A percentile compares a stretch with the other conserved stretches of the same genome.
phyloP scores from a whole-genome alignment of 2,329 filamentous ascomycete species.

The Corniculantispora saksenae region DNA sequence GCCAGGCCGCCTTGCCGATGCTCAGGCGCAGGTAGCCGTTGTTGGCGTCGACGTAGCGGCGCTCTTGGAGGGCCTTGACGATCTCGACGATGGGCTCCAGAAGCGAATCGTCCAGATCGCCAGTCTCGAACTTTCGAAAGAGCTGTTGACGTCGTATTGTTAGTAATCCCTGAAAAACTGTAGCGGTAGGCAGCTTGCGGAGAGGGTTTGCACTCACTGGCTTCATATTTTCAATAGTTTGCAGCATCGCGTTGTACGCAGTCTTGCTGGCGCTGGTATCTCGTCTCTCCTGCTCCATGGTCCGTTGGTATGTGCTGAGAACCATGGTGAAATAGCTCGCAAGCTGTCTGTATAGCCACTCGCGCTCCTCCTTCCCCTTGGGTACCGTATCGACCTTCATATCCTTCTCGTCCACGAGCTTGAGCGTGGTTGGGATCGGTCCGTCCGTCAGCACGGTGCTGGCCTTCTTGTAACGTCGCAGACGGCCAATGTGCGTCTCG shows the following conservation, averaged over 20 bases:
- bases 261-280: constrained; percentile 77
- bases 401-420: constrained; percentile 77
- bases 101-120: constrained; percentile 75
- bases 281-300: constrained; percentile 65
- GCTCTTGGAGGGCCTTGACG: constrained; percentile 83
- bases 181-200: neutral
- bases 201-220: constrained; percentile 58
- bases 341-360: constrained; percentile 81
- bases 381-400: constrained; percentile 77
- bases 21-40: constrained; percentile 90
- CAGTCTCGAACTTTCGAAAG: constrained; percentile 85
- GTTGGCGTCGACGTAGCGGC: constrained; percentile 93
- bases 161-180: neutral
- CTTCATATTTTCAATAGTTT: constrained; percentile 83
- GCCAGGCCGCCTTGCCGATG: constrained; percentile 97
- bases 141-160: constrained; percentile 45
- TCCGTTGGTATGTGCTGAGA: constrained; percentile 81
- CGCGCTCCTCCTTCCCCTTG: constrained; percentile 63
- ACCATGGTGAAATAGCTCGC: constrained; percentile 97
- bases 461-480: constrained; percentile 71
- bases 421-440: constrained; percentile 83
- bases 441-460: constrained; percentile 65
- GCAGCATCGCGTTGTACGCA: constrained; percentile 81
- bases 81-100: constrained; percentile 87
- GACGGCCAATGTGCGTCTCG: constrained; percentile 69